Conservation (phyloP, 2,329 filamentous ascomycete genomes). For the Beauveria varroae region DNA sequence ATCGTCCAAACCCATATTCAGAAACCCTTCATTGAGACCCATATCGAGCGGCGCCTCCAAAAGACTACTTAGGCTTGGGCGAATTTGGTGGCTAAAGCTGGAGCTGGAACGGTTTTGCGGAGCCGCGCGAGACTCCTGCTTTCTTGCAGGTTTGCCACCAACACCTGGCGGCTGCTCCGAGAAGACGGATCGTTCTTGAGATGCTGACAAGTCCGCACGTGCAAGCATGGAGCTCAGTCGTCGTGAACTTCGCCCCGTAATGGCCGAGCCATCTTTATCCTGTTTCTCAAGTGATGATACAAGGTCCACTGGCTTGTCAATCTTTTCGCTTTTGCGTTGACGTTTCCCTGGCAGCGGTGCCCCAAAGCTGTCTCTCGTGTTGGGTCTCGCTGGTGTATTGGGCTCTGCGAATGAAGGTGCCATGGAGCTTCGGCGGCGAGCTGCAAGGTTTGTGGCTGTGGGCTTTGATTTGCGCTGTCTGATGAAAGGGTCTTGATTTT, state of each 20-base stretch:
- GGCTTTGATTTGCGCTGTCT: slow-evolving; percentile 37
- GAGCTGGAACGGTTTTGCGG: slow-evolving; percentile 32
- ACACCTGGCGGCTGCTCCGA: slow-evolving; percentile 51
- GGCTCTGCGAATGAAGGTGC: slow-evolving; percentile 64
- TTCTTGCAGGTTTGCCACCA: slow-evolving; percentile 41
- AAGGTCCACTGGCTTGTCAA: slow-evolving; percentile 50
- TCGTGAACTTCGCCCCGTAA: slow-evolving; percentile 55
- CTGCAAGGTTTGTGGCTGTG: slow-evolving; percentile 39
- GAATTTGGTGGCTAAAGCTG: slow-evolving; percentile 38
- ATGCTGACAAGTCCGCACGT: slow-evolving; percentile 77
- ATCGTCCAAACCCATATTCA: slow-evolving; percentile 66
- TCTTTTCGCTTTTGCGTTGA: slow-evolving; percentile 42
- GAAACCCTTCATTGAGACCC: slow-evolving; percentile 63
- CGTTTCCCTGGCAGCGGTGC: slow-evolving; percentile 46
- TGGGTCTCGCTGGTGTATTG: slow-evolving; percentile 66
- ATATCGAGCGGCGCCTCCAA: slow-evolving; percentile 62
- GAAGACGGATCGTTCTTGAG: slow-evolving; percentile 74
- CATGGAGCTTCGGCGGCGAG: slow-evolving; percentile 56
- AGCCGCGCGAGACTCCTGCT: slow-evolving; percentile 61
- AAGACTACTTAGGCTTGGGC: slow-evolving; percentile 51
- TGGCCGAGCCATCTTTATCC: slow-evolving; percentile 48
- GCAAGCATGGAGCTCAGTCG: slow-evolving; percentile 88
- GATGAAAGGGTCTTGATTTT: slow-evolving; percentile 53
- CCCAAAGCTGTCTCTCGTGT: slow-evolving; percentile 71
- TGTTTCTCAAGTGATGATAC: slow-evolving; percentile 63